phyloP scores from a whole-genome alignment of 2,329 filamentous ascomycete species.

The Claviceps monticola region DNA sequence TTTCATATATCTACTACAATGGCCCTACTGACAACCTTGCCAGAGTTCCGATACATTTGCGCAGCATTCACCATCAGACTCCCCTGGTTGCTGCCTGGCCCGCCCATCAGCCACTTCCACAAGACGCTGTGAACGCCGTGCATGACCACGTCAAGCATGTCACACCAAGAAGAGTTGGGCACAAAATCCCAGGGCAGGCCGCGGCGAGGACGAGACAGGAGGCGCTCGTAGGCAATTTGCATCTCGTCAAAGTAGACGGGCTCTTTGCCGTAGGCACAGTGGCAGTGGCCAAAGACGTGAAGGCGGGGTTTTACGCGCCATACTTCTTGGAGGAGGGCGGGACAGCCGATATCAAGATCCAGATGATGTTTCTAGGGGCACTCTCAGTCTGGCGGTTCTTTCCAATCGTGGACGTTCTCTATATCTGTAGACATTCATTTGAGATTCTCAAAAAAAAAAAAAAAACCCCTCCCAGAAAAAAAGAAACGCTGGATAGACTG shows the following conservation, averaged over 20 bases:
- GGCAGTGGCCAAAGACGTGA: conserved; percentile 78
- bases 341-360: conserved; percentile 56
- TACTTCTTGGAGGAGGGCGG: conserved; percentile 54
- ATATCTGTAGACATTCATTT: too few species aligned
- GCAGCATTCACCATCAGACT: conserved; percentile 43
- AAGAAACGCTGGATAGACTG: neutral
- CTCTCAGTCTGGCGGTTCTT: neutral
- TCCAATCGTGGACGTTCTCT: too few species aligned
- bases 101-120: conserved; percentile 44
- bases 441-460: neutral
- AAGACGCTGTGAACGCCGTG: conserved; percentile 33
- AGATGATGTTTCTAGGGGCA: conserved; percentile 46
- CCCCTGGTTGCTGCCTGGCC: conserved; percentile 34
- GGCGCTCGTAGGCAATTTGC: conserved; percentile 57
- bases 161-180: conserved; percentile 31
- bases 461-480: neutral
- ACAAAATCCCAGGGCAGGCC: conserved; percentile 32
- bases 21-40: conserved; percentile 28
- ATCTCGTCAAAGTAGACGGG: conserved; percentile 60
- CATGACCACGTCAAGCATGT: conserved; percentile 28
- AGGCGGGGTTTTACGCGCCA: conserved; percentile 62
- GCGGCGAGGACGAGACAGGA: conserved; percentile 31
- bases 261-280: conserved; percentile 59
- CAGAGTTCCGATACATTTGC: conserved; percentile 40
- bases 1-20: conserved; percentile 21